phyloP scores from a whole-genome alignment of 768 basidiomycete species.

The Boletus coccyginus region DNA sequence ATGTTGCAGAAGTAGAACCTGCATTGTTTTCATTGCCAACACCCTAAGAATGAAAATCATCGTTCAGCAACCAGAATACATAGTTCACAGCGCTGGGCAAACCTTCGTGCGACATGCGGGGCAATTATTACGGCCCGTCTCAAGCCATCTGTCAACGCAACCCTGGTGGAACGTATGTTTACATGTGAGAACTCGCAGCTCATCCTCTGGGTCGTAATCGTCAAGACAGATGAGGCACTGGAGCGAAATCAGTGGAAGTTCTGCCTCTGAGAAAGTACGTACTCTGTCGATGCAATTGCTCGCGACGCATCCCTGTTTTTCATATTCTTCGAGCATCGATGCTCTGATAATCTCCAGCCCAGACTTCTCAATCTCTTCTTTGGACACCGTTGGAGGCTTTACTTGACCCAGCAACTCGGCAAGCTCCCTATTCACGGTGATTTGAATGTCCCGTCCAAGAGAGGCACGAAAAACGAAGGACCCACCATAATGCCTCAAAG shows the following conservation, averaged over 20 bases:
- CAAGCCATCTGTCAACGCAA: slow-evolving; percentile 89
- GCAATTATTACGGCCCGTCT: slow-evolving; percentile 84
- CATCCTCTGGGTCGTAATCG: slow-evolving; percentile 76
- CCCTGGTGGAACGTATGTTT: slow-evolving; percentile 86
- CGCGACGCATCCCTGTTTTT: slow-evolving; percentile 60
- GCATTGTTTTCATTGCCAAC: slow-evolving; percentile 21
- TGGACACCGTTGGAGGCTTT: slow-evolving; percentile 78
- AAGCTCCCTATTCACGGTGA: slow-evolving; percentile 53
- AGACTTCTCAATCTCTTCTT: slow-evolving; percentile 82
- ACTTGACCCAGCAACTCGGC: slow-evolving; percentile 80
- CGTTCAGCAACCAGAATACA: not conserved
- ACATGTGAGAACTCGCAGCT: slow-evolving; percentile 78
- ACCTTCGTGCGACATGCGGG: slow-evolving; percentile 86
- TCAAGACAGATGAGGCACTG: slow-evolving; percentile 87
- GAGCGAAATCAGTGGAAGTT: not conserved
- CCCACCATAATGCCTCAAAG: slow-evolving; percentile 75
- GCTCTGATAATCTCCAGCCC: slow-evolving; percentile 76
- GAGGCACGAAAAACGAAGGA: slow-evolving; percentile 9
- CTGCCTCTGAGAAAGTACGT: slow-evolving; percentile 26
- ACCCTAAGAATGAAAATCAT: slow-evolving; percentile 14
- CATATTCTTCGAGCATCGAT: slow-evolving; percentile 45
- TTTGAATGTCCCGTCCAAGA: not conserved
- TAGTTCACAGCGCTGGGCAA: slow-evolving; percentile 13
- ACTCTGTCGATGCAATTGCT: slow-evolving; percentile 82
- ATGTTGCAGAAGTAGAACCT: slow-evolving; percentile 5